These are phyloP conservation scores for Myochromella boudieri DNA, from an alignment of 768 basidiomycete genomes.

Conservation along the genomic window DNA sequence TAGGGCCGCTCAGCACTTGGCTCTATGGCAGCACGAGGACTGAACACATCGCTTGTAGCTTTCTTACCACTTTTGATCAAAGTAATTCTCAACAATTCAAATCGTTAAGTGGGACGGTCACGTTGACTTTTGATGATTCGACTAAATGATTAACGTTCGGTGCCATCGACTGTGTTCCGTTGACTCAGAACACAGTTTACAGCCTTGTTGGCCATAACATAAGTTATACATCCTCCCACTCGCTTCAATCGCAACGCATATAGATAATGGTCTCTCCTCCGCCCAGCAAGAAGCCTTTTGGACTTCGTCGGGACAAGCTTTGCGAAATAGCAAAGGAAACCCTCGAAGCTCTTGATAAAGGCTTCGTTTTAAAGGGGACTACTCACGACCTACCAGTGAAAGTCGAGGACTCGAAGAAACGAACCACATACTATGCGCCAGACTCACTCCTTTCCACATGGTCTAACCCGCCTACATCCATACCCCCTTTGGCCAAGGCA, in stretches of 20 bases:
- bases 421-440: constrained; percentile 55
- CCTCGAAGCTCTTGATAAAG: constrained; percentile 44
- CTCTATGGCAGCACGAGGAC: too few relatives aligned
- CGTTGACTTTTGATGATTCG: not conserved
- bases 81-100: too few relatives aligned
- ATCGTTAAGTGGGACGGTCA: not conserved
- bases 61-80: too few relatives aligned
- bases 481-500: constrained; percentile 23
- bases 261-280: not conserved
- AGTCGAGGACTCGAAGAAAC: constrained; percentile 28
- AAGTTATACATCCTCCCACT: not conserved
- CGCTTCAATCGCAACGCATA: not conserved
- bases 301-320: constrained; percentile 26
- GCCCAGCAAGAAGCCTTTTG: constrained; percentile 16
- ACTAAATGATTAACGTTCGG: not conserved
- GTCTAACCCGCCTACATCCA: constrained; percentile 47
- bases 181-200: too few relatives aligned
- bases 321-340: constrained; percentile 53
- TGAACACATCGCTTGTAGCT: too few relatives aligned
- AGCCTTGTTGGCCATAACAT: not conserved
- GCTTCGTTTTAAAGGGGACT: constrained; percentile 32
- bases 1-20: too few relatives aligned
- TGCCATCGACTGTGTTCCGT: not conserved
- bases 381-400: constrained; percentile 27
- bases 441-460: constrained; percentile 49